These are phyloP conservation scores for Sordariomycetes sp. DNA, from an alignment of 2,329 filamentous ascomycete genomes.

Conservation along the genomic window DNA sequence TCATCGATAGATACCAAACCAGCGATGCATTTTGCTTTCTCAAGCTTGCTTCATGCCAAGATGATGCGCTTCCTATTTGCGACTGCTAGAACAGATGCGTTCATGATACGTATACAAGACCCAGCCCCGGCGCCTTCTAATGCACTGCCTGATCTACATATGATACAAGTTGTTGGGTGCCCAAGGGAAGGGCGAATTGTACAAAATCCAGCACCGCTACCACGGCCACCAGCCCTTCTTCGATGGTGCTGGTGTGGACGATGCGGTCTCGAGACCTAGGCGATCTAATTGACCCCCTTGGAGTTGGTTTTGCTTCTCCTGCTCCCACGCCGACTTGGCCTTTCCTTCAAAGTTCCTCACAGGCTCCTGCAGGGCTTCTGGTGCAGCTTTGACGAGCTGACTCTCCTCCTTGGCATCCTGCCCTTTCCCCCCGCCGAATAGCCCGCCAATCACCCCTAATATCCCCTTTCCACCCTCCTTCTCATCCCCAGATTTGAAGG, in stretches of 20 bases:
- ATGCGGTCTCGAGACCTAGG: constrained; percentile 28
- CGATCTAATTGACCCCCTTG: constrained; percentile 41
- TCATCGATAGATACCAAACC: too few relatives aligned
- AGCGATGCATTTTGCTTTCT: too few relatives aligned
- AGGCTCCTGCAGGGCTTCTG: neutral
- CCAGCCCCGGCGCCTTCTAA: constrained; percentile 31
- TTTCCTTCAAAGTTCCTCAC: constrained; percentile 21
- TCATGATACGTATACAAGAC: constrained; percentile 19
- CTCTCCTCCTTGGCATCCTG: constrained; percentile 12
- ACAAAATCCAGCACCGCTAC: constrained; percentile 12
- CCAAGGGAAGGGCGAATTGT: too few relatives aligned
- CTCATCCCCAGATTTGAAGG: constrained; percentile 16
- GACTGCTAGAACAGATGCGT: too few relatives aligned
- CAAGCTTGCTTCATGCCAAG: too few relatives aligned
- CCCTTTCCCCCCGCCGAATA: constrained; percentile 14
- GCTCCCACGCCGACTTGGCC: constrained; percentile 34
- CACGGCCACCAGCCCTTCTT: constrained; percentile 43
- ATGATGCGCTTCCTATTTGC: too few relatives aligned
- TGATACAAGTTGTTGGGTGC: constrained; percentile 21
- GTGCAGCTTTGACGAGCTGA: constrained; percentile 3
- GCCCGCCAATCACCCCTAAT: constrained; percentile 21
- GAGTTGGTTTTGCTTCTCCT: constrained; percentile 41
- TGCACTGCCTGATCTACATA: constrained; percentile 34
- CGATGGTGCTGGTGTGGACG: constrained; percentile 13
- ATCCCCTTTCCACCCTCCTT: constrained; percentile 23